Conservation (phyloP, 2,329 filamentous ascomycete genomes). For the Exophiala aquamarina region DNA sequence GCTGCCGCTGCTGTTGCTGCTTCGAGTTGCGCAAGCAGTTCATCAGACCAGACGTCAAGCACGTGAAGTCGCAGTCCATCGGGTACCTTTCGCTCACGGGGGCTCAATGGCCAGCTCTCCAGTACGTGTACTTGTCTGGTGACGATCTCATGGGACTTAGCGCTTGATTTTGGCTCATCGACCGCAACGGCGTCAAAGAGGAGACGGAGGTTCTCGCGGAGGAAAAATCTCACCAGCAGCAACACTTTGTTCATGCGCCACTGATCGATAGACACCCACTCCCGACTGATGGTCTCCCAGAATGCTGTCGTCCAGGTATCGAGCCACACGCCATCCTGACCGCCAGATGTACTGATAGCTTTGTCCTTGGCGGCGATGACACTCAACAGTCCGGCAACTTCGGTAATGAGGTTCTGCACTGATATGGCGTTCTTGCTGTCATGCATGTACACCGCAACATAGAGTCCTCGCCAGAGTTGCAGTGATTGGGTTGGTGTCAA, state of each 20-base stretch:
- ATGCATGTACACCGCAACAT: conserved; percentile 30
- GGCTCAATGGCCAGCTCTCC: conserved; percentile 40
- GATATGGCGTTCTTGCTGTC: conserved; percentile 26
- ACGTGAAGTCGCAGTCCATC: conserved; percentile 85
- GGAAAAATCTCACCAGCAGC: conserved; percentile 69
- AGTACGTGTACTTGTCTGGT: conserved; percentile 21
- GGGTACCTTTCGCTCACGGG: conserved; percentile 60
- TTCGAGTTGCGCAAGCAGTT: conserved; percentile 50
- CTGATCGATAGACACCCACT: conserved; percentile 72
- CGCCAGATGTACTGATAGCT: background rate
- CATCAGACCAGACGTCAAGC: conserved; percentile 88
- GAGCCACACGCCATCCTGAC: conserved; percentile 13
- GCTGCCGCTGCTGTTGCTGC: background rate
- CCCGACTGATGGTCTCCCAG: conserved; percentile 68
- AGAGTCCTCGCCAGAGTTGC: conserved; percentile 29
- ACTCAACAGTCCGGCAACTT: conserved; percentile 20
- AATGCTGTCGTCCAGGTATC: conserved; percentile 49
- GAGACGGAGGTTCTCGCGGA: conserved; percentile 24
- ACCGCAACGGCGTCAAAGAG: conserved; percentile 10
- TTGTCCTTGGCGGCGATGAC: conserved; percentile 18
- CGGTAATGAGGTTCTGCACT: conserved; percentile 25
- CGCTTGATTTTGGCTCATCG: conserved; percentile 20
- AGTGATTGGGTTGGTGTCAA: conserved; percentile 24
- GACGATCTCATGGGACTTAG: conserved; percentile 22
- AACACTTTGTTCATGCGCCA: conserved; percentile 91